Evolutionary conservation across 2,329 filamentous ascomycete genomes (phyloP), one percentile per base, ranked within the genome.

Genomic region (Pseudogymnoascus destructans): DNA sequence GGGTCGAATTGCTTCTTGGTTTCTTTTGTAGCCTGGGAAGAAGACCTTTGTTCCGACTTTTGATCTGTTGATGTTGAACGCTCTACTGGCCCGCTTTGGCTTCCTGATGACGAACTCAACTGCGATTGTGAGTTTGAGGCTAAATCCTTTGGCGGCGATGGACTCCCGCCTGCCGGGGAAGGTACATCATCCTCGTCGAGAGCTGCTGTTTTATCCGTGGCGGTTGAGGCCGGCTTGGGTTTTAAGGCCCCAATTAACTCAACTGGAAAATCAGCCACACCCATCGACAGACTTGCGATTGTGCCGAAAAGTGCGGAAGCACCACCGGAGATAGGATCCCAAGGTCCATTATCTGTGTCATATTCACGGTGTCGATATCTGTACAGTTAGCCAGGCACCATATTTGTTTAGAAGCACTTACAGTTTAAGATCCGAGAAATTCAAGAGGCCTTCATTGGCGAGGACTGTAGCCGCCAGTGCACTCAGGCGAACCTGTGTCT

Each of bases 291-390:
- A 36, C 80, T 86, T 23, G 86, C 84, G 52, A 93, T 75, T n/a
- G 91, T 92, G 5, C 87, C 86, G n/a, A 95, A 74, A 0, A 96
- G 72, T 0, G 90, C 88, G 46, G 82, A 81, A 0, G 89, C 84
- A 13, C 83, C 87, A 17, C 88, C 89, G 11, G 86, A 84, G 21
- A 95, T 80, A 0, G 89, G 89, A 63, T 93, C 89, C 66, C 80
- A 83, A 0, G 89, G 89, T 46, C 90, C 86, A 30, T 86, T 81
- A 60, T 89, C 86, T 0, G 86, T 88, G 62, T 86, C 82, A 69
- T 92, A 89, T 68, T 95, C 87, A 60, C 73, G 69, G 7, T 78
- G 65, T 25, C 79, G 77, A 60, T 77, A 77, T 13, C 75, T 77
- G 49, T 33, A 25, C 49, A 1, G 81, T 79, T 25, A 21, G 15